These are phyloP conservation scores for Chytriomyces confervae DNA, from an alignment of 192 early-diverging fungal species.

Conservation along the genomic window DNA sequence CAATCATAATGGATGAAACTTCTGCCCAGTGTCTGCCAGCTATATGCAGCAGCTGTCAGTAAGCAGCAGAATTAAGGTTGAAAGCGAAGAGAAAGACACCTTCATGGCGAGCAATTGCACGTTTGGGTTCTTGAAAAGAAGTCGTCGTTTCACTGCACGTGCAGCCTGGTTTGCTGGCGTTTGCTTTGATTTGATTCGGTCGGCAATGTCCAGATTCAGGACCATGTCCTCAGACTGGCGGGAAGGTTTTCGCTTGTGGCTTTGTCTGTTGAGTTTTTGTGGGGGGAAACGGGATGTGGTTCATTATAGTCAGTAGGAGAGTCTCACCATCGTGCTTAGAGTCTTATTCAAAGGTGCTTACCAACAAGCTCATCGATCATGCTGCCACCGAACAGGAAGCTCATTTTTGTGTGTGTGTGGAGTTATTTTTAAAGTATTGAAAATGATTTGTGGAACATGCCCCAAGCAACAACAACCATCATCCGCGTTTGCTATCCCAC, in stretches of 20 bases:
- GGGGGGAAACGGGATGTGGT: too few relatives aligned
- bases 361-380: slow-evolving; percentile 52
- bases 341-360: slow-evolving; percentile 9
- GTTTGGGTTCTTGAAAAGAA: slow-evolving; percentile 92
- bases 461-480: too few relatives aligned
- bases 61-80: slow-evolving; percentile 30
- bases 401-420: slow-evolving; percentile 35
- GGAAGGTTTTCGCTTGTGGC: slow-evolving; percentile 92
- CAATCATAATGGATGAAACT: slow-evolving; percentile 70
- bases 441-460: too few relatives aligned
- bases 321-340: not conserved
- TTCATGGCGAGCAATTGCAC: slow-evolving; percentile 88
- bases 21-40: slow-evolving; percentile 85
- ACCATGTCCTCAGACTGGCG: slow-evolving; percentile 84
- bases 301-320: not conserved
- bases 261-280: too few relatives aligned
- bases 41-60: slow-evolving; percentile 37
- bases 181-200: slow-evolving; percentile 87
- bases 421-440: too few relatives aligned
- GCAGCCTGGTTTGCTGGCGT: slow-evolving; percentile 74
- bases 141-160: slow-evolving; percentile 75
- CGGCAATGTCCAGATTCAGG: slow-evolving; percentile 86
- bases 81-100: slow-evolving; percentile 35
- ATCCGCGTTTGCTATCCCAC: too few relatives aligned
- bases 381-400: slow-evolving; percentile 44